Base-by-base conservation (phyloP, 805 yeast species). In the Nadsonia fulvescens region DNA sequence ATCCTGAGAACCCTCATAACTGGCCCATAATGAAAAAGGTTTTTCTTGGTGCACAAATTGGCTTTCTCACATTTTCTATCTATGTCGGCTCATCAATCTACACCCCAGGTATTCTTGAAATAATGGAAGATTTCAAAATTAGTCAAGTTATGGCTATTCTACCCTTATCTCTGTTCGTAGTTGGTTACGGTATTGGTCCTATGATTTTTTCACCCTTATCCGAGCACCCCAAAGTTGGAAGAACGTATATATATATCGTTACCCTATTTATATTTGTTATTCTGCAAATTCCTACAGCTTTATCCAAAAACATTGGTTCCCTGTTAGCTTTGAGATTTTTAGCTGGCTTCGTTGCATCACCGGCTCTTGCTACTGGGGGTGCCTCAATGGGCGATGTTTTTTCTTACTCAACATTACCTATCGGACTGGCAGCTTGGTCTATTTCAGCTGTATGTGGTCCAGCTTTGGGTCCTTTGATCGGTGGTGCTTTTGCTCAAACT, bases 361-460 rank as follows among this genome's bases (percentile, higher is more conserved):
- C 92, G 3, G 81, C 89, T 1, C 58, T 79, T 45, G 74, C 92
- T 4, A 66, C 77, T 37, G 91, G 81, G n/a, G 86, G 83, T 32
- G 74, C 70, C 6, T 50, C 66, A 5, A 43, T 66, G 22, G 62
- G 63, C 13, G 75, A 68, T 41, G 42, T 67, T 21, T 42, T 58
- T 8, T 22, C 42, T 4, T 45, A 51, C 6, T 49, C 61, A 3
- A 46, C 47, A 32, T 43, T 60, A 15, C 68, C 74, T 2, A 36
- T 57, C 12, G 60, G 61, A 2, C 44, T 70, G 24, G 64, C 62
- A 4, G 29, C 51, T 7, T 69, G 76, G 76, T 53, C 65, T 7
- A 32, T 60, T 13, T 63, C 60, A 25, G 63, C 68, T 2, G 61
- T 60, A 18, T 44, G 55, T 20, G 75, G 72, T 6, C 72, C 71